These are phyloP conservation scores for Sporopachydermia quercuum DNA, from an alignment of 805 yeast genomes.

Conservation along the genomic window DNA sequence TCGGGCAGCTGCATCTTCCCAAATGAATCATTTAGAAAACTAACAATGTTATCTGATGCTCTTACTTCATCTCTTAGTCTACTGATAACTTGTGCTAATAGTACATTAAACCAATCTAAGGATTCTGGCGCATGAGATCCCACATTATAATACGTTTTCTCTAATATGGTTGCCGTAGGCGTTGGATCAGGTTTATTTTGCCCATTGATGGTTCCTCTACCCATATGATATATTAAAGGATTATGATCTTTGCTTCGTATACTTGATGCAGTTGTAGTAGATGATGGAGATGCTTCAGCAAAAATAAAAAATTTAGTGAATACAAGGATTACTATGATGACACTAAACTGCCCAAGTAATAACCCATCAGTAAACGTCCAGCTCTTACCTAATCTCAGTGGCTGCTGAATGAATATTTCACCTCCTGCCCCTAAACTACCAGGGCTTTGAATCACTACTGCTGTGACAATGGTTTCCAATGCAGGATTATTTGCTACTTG, in stretches of 20 bases:
- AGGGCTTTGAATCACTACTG: neutral
- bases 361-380: slow-evolving; percentile 13
- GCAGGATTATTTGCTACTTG: no score
- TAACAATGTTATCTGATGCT: slow-evolving; percentile 68
- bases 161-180: slow-evolving; percentile 38
- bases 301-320: slow-evolving; percentile 26
- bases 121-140: slow-evolving; percentile 79
- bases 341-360: slow-evolving; percentile 23
- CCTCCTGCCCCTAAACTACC: neutral
- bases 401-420: neutral
- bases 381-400: neutral
- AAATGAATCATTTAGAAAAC: slow-evolving; percentile 57
- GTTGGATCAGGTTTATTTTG: slow-evolving; percentile 7
- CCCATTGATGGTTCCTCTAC: slow-evolving; percentile 4
- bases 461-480: neutral
- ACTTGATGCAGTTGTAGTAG: slow-evolving; percentile 3
- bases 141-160: slow-evolving; percentile 87
- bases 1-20: slow-evolving; percentile 54
- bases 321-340: slow-evolving; percentile 20
- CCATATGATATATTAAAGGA: neutral
- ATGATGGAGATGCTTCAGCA: slow-evolving; percentile 14
- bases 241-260: neutral
- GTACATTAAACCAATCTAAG: slow-evolving; percentile 91
- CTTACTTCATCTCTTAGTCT: slow-evolving; percentile 85
- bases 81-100: slow-evolving; percentile 79